phyloP scores from a whole-genome alignment of 306 rosid species.

The Clitoria ternatea region DNA sequence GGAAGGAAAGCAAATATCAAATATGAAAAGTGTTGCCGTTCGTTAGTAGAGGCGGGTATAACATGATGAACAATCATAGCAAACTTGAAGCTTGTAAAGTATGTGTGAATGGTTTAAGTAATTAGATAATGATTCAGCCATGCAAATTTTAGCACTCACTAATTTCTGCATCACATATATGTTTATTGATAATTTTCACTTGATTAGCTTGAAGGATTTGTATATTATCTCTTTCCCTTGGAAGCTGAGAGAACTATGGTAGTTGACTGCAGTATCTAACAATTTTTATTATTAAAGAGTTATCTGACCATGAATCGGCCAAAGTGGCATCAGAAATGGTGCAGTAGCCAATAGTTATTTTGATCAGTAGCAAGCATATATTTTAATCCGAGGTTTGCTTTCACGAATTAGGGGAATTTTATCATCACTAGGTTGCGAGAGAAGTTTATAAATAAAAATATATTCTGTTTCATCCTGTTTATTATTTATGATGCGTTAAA shows the following conservation, averaged over 20 bases:
- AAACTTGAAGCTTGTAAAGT: neutral
- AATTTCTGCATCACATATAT: neutral
- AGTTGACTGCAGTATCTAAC: neutral
- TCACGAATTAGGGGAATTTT: neutral
- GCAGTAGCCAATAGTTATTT: neutral
- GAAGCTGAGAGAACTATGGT: neutral
- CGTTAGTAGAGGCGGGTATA: neutral
- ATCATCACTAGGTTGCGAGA: neutral
- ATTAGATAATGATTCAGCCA: neutral
- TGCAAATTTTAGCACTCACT: neutral
- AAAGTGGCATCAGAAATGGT: neutral
- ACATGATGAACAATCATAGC: neutral
- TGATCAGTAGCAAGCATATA: neutral
- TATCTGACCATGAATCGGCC: neutral
- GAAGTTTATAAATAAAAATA: neutral
- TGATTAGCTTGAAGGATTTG: neutral
- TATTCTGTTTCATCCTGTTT: neutral
- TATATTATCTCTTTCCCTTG: neutral
- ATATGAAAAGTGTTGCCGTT: neutral
- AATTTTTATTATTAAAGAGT: neutral
- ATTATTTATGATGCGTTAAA: neutral
- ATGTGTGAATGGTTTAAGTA: neutral
- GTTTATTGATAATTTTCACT: neutral
- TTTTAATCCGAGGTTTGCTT: neutral
- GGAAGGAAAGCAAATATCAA: neutral